Percentiles rank a stretch among this genome's conserved stretches.
phyloP scores from a whole-genome alignment of 345 rosid genomes.

The Dipteronia dyeriana region DNA sequence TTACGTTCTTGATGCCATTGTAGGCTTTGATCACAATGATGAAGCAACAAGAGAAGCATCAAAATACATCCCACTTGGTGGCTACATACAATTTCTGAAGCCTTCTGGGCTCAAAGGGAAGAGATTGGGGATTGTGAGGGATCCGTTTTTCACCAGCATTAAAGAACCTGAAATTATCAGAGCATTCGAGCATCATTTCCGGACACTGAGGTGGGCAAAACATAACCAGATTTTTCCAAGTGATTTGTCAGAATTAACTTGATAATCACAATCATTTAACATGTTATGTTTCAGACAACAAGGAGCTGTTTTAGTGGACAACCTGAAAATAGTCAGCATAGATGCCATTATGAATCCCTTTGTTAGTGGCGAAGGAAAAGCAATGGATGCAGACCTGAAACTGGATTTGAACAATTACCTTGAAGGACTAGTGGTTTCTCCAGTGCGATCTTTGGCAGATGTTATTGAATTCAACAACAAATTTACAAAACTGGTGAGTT shows the following conservation, averaged over 20 bases:
- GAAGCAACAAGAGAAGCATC: slow-evolving; percentile 46
- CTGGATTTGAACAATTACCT: slow-evolving; percentile 30
- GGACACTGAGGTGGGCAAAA: slow-evolving; percentile 33
- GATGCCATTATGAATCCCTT: not conserved
- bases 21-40: slow-evolving; percentile 47
- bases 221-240: not conserved
- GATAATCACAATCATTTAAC: not conserved
- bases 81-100: slow-evolving; percentile 55
- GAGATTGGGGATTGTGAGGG: slow-evolving; percentile 34
- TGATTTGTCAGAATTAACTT: not conserved
- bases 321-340: slow-evolving; percentile 25
- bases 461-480: slow-evolving; percentile 19
- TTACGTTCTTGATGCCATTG: slow-evolving; percentile 60
- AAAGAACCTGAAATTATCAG: slow-evolving; percentile 5
- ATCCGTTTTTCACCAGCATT: slow-evolving; percentile 19
- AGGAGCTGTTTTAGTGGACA: slow-evolving; percentile 42
- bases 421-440: slow-evolving; percentile 31
- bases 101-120: slow-evolving; percentile 35
- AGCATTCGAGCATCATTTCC: slow-evolving; percentile 34
- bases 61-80: slow-evolving; percentile 50
- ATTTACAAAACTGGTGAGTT: not conserved
- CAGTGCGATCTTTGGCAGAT: slow-evolving; percentile 39
- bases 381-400: slow-evolving; percentile 37
- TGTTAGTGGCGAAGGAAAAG: slow-evolving; percentile 14
- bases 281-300: slow-evolving; percentile 18